A percentile compares a stretch with the other conserved stretches of the same genome.
Conservation (phyloP, 495 filamentous ascomycete species). For the Platismatia glauca region DNA sequence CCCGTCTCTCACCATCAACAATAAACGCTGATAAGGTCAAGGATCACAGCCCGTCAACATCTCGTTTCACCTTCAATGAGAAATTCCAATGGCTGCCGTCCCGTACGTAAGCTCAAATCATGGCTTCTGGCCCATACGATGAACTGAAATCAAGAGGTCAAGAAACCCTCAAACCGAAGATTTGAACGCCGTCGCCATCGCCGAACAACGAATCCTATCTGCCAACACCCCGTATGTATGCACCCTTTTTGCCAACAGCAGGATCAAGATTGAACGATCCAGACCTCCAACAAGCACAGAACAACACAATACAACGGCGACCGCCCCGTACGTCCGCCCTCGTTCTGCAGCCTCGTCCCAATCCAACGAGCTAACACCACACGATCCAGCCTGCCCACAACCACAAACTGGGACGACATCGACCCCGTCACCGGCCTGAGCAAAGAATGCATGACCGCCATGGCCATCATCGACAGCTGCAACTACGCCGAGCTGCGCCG, state of each 20-base stretch:
- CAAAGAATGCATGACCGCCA: background rate
- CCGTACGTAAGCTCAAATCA: background rate
- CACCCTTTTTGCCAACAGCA: background rate
- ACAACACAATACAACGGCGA: background rate
- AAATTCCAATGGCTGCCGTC: background rate
- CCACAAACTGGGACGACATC: background rate
- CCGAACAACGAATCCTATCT: background rate
- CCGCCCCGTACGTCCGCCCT: background rate
- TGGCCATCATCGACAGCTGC: conserved; percentile 11
- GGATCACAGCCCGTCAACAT: background rate
- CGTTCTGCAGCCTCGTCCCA: background rate
- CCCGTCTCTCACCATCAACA: background rate
- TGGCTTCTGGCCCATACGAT: background rate
- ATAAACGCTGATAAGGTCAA: background rate
- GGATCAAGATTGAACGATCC: background rate
- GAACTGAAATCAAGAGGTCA: background rate
- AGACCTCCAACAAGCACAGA: background rate
- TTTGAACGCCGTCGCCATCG: background rate
- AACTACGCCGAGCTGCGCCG: background rate
- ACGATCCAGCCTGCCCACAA: background rate
- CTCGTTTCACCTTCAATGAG: background rate
- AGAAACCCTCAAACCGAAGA: background rate
- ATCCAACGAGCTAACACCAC: background rate
- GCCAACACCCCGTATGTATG: background rate
- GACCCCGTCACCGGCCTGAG: background rate